Evolutionary conservation across 176 grass and related monocot genomes (phyloP), one percentile per base, ranked within the genome.

Genomic region (Paspalum notatum): DNA sequence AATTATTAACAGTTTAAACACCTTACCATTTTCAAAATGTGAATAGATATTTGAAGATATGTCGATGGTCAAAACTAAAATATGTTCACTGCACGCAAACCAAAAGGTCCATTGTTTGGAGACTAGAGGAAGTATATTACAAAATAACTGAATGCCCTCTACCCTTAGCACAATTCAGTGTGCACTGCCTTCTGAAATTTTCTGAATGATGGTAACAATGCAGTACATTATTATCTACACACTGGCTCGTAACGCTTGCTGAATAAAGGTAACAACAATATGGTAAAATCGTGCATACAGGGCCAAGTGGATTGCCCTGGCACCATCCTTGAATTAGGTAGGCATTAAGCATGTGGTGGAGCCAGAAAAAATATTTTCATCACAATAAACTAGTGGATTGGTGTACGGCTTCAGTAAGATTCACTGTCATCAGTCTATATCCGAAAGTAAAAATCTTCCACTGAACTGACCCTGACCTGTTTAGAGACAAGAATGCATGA

Each of bases 401-500:
- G 17, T 41, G 12, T 70, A 17, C 18, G 3, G 15, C 8, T 75
- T 66, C 24, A 53, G n/a, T 60, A 59, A 71, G 44, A 2, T 60
- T 64, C 24, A 78, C 3, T 21, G 20, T n/a, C 20, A 61, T 26
- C 15, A 72, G 16, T 46, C 17, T 71, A 50, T 26, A 62, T 25
- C 66, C 26, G 6, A 56, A 62, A 57, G 5, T 13, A 42, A 43
- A 63, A 43, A 58, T 40, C 18, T 38, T 88, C 45, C 17, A 52
- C 9, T 37, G 6, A 14, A 87, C 76, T 84, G 62, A 94, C 95
- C 86, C 76, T 84, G 62, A 94, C 95, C 86, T 97, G 91, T 97
- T 94, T 62, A 97, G 74, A 61, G 95, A 97, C 74, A 94, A 94
- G 83, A 97, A 97, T 25, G 95, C 82, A 26, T 97, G 95, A 37